Conservation (phyloP, 768 basidiomycete genomes). For the Boletales sp. region DNA sequence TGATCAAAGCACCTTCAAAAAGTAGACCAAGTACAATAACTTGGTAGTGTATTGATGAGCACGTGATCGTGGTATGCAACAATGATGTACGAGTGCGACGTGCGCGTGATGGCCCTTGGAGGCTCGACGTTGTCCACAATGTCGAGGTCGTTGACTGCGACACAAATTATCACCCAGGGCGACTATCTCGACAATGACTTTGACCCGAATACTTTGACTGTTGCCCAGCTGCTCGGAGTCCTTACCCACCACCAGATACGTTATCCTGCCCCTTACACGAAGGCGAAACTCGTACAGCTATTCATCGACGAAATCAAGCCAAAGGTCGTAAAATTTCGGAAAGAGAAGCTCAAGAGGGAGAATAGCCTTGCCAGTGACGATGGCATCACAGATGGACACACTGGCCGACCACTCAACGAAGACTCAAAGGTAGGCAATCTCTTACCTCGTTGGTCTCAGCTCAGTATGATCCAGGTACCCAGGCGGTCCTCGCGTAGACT, state of each 20-base stretch:
- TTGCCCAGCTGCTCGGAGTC: constrained; percentile 77
- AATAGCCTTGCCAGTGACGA: constrained; percentile 76
- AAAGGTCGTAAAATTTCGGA: constrained; percentile 53
- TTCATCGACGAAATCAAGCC: constrained; percentile 76
- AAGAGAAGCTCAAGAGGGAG: constrained; percentile 59
- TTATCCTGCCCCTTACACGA: constrained; percentile 73
- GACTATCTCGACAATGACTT: constrained; percentile 80
- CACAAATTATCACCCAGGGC: constrained; percentile 69
- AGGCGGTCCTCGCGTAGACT: constrained; percentile 64
- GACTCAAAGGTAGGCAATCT: constrained; percentile 39
- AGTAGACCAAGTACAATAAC: no score
- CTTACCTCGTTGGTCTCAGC: constrained; percentile 4
- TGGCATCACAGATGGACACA: constrained; percentile 79
- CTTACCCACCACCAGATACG: constrained; percentile 73
- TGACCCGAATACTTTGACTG: constrained; percentile 67
- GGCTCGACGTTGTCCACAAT: constrained; percentile 37
- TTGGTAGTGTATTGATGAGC: neutral
- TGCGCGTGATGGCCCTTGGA: neutral
- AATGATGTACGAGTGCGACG: neutral
- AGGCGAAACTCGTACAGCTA: constrained; percentile 70
- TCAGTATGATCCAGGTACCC: constrained; percentile 17
- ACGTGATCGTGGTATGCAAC: constrained; percentile 21
- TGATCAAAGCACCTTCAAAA: no score
- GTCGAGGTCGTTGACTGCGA: constrained; percentile 68
- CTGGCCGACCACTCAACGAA: constrained; percentile 61